Base-by-base conservation (phyloP, 768 basidiomycete species). In the Boletus reticulatus region DNA sequence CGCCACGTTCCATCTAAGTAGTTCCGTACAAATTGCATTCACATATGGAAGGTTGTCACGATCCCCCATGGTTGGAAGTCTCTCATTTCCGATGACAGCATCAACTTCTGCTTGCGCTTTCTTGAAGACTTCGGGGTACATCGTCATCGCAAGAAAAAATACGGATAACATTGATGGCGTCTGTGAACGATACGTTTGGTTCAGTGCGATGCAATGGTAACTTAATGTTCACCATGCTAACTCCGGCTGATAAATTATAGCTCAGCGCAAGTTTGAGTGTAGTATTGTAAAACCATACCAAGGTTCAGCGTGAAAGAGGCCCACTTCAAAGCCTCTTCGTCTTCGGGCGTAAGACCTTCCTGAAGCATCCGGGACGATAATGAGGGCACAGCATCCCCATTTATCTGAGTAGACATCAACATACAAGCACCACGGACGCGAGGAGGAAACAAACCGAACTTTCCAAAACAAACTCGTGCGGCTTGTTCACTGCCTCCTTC, bases 181-280 rank as follows among this genome's bases (percentile, higher is more conserved):
- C 61, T 58, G 24, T 62, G 22, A 76, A 32, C 22, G 49, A 10
- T 10, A 13, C 13, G 11, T 11, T 41, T 19, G n/a, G 2, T 19
- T 34, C 13, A 34, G 2, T 7, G 14, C 14, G 14, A 45, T 29
- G 43, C 19, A 9, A 14, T 39, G 5, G 17, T 7, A 12, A 7
- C 13, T 2, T 22, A 78, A 69, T n/a, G 71, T 72, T 8, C 13
- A 13, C 31, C 49, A 17, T 19, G 55, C 62, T 1, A 54, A 54
- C 11, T 64, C 60, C 3, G 60, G 17, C 39, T 80, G 78, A 41
- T n/a, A 20, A 10, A 38, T 20, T 17, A 27, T 14, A 37, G 14
- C 34, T 11, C 5, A 7, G 22, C 5, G 16, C 8, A 17, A 49
- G 14, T n/a, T 2, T 12, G 6, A 7, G 11, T 4, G 42, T 11